A percentile compares a stretch with the other conserved stretches of the same genome.
phyloP scores from a whole-genome alignment of 2,329 filamentous ascomycete species.

The Colletotrichum camelliae region DNA sequence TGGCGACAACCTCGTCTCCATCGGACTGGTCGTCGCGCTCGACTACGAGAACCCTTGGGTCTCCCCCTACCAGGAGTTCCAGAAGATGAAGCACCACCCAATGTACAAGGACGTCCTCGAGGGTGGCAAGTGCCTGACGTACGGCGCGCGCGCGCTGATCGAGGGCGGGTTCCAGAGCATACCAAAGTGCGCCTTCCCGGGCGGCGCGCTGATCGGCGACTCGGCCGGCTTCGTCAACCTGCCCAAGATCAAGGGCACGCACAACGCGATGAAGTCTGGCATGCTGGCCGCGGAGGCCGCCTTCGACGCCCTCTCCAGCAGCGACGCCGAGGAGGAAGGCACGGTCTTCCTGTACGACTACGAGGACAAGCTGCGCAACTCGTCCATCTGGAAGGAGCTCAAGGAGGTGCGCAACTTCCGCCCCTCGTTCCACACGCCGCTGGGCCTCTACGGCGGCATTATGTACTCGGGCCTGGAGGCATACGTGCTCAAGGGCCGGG shows the following conservation, averaged over 20 bases:
- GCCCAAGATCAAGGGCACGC: slow-evolving; percentile 97
- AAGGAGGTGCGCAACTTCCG: slow-evolving; percentile 97
- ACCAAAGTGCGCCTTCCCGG: slow-evolving; percentile 94
- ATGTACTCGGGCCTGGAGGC: slow-evolving; percentile 94
- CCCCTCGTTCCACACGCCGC: slow-evolving; percentile 86
- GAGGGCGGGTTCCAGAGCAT: slow-evolving; percentile 98
- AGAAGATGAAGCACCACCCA: slow-evolving; percentile 98
- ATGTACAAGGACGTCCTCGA: slow-evolving; percentile 86
- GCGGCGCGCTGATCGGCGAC: slow-evolving; percentile 93
- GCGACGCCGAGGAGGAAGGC: slow-evolving; percentile 55
- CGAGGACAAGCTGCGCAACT: slow-evolving; percentile 85
- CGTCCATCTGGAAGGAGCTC: slow-evolving; percentile 91
- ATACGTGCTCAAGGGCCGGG: slow-evolving; percentile 81
- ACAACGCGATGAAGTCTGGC: slow-evolving; percentile 96
- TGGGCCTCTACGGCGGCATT: slow-evolving; percentile 89
- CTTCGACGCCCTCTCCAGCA: slow-evolving; percentile 69
- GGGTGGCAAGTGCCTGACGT: slow-evolving; percentile 96
- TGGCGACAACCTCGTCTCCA: slow-evolving; percentile 91
- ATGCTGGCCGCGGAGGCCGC: slow-evolving; percentile 95
- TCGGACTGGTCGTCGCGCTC: slow-evolving; percentile 90
- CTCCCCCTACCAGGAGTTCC: slow-evolving; percentile 94
- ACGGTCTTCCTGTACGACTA: slow-evolving; percentile 95
- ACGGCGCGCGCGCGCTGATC: slow-evolving; percentile 87
- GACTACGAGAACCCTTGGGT: slow-evolving; percentile 98
- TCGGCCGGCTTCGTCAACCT: slow-evolving; percentile 97